These are phyloP conservation scores for Alternaria gaisen DNA, from an alignment of 2,329 filamentous ascomycete species.

Conservation along the genomic window DNA sequence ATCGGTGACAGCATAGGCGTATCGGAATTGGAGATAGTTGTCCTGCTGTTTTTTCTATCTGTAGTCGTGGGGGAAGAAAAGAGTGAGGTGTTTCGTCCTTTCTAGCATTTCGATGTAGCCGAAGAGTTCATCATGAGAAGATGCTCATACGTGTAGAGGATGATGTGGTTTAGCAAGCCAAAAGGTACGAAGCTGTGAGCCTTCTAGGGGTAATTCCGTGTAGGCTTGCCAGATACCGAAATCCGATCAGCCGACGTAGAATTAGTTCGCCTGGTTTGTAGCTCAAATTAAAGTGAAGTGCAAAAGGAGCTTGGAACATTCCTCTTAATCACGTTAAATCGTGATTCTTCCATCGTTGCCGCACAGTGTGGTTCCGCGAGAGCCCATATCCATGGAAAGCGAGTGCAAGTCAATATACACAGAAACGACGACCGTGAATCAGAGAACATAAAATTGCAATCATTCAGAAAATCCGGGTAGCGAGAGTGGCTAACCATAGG, in stretches of 20 bases:
- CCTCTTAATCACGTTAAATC: too few species aligned
- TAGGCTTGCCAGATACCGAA: background rate
- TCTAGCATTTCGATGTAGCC: background rate
- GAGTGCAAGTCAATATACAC: background rate
- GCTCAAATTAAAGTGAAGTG: background rate
- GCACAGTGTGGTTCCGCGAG: background rate
- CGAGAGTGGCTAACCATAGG: background rate
- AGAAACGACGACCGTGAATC: background rate
- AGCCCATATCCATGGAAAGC: background rate
- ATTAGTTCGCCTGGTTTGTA: background rate
- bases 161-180: background rate
- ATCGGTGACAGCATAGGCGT: too few species aligned
- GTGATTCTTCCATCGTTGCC: background rate
- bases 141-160: background rate
- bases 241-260: background rate
- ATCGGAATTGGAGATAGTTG: too few species aligned
- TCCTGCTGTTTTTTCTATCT: too few species aligned
- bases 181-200: background rate
- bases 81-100: background rate
- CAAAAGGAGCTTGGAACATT: background rate
- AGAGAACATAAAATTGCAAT: background rate
- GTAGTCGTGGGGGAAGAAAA: too few species aligned
- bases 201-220: background rate
- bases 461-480: background rate
- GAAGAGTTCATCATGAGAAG: background rate